Base-by-base conservation (phyloP, 192 early-diverging fungal species). In the Coemansia sp. region DNA sequence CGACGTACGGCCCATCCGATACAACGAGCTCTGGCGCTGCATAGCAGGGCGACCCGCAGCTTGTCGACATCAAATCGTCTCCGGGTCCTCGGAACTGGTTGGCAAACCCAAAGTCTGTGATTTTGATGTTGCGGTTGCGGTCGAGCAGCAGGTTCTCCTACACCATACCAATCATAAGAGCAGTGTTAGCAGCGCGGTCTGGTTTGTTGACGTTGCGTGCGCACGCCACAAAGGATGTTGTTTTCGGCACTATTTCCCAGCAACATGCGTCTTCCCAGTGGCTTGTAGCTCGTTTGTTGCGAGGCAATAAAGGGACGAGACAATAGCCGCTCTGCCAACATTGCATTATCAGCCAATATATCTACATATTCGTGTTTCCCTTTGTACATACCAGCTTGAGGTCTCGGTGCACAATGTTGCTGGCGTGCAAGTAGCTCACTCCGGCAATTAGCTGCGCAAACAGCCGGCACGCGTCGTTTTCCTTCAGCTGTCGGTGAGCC, bases 51-150 rank as follows among this genome's bases (percentile, higher is more conserved):
- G 94, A 95, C 13, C 97, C 97, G 75, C 97, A 99, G 35, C 90
- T 93, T 7, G 97, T 99, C 6, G 90, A 83, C 87, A 99, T 90
- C 59, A 97, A 77, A 72, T 92, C 90, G 73, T 87, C 86, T 66
- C 84, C 79, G 1, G 91, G 83, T 11, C 85, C 84, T 16, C 85
- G 78, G 48, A 93, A 92, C 82, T 92, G 89, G 65, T 95, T 97
- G 16, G 97, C 95, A 79, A 99, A 99, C 12, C 97, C 97, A 90
- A 99, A 99, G 73, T 99, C 97, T 8, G 97, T 96, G 76, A 99
- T 97, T 64, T 95, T 91, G 50, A 99, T 88, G 68, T 96, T 95
- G 52, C 92, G 85, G 68, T 95, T 85, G 55, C 86, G 85, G 84
- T 99, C 97, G 70, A 99, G 73, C 45, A 99, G 81, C 67, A 99